Conservation (phyloP, 2,329 filamentous ascomycete species). For the Emergomyces orientalis region DNA sequence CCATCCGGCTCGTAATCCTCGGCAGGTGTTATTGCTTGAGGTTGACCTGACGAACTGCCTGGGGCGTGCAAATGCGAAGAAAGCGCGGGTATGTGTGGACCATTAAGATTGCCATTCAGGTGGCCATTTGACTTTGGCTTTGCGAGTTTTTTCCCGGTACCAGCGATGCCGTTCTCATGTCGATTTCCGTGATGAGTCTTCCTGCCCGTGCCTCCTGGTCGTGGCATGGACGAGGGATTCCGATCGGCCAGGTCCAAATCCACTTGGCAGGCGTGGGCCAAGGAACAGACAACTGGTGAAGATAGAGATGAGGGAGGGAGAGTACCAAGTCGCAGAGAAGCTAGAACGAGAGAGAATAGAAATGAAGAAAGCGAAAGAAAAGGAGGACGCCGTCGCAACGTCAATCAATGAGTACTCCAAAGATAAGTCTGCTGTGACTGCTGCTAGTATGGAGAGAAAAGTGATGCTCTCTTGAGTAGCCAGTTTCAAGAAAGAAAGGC, state of each 20-base stretch:
- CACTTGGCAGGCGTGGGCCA: constrained; percentile 42
- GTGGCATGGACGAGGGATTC: constrained; percentile 41
- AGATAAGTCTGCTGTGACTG: background rate
- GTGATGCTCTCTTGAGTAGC: background rate
- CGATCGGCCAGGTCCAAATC: constrained; percentile 37
- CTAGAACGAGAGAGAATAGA: background rate
- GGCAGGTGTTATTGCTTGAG: constrained; percentile 20
- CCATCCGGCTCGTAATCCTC: constrained; percentile 23
- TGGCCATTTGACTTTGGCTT: constrained; percentile 50
- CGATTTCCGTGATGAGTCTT: constrained; percentile 61
- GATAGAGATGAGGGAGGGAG: background rate
- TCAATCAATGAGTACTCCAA: background rate
- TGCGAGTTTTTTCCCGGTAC: constrained; percentile 60
- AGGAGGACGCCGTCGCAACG: background rate
- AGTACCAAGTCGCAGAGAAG: background rate
- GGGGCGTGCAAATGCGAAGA: constrained; percentile 31
- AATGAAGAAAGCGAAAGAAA: background rate
- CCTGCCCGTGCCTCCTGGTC: constrained; percentile 40
- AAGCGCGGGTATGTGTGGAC: constrained; percentile 29
- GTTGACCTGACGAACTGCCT: constrained; percentile 25
- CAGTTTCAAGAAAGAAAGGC: constrained; percentile 1
- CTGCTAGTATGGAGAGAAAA: background rate
- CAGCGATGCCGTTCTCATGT: constrained; percentile 82
- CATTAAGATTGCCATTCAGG: constrained; percentile 43
- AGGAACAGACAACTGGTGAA: constrained; percentile 22